These are phyloP conservation scores for Tephrocybe sp. DNA, from an alignment of 768 basidiomycete species.

Conservation along the genomic window DNA sequence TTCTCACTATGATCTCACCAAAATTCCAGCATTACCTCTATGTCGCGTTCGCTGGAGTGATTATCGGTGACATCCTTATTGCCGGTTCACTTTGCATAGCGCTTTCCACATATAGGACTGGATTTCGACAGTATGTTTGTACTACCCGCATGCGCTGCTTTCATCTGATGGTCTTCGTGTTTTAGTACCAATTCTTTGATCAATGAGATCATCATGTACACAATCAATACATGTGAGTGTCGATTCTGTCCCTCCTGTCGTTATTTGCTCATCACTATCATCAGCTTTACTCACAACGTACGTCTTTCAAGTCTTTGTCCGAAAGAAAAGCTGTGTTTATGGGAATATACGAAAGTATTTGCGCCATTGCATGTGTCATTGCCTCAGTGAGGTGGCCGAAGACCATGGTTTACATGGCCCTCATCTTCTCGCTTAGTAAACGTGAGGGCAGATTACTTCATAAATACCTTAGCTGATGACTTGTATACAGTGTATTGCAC, in stretches of 20 bases:
- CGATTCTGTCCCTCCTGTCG: background rate
- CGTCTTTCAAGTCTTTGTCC: background rate
- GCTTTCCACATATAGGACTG: background rate
- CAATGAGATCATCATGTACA: background rate
- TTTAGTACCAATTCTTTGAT: background rate
- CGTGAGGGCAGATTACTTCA: background rate
- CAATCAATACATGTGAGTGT: background rate
- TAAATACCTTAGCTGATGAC: background rate
- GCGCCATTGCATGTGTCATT: background rate
- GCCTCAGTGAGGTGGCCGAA: slow-evolving; percentile 4
- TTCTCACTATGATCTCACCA: background rate
- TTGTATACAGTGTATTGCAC: background rate
- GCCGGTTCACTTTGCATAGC: background rate
- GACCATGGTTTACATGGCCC: background rate
- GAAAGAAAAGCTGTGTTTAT: background rate
- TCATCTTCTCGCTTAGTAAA: background rate
- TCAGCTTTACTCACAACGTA: background rate
- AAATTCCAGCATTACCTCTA: background rate
- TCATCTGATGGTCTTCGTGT: background rate
- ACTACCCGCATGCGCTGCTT: background rate
- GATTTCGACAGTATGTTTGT: background rate
- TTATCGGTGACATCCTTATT: background rate
- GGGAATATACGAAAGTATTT: background rate
- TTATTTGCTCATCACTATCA: no score
- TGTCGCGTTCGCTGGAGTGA: background rate